A percentile compares a stretch with the other conserved stretches of the same genome.
These are phyloP conservation scores for Candida sojae DNA, from an alignment of 1,139 yeast species.

Conservation along the genomic window DNA sequence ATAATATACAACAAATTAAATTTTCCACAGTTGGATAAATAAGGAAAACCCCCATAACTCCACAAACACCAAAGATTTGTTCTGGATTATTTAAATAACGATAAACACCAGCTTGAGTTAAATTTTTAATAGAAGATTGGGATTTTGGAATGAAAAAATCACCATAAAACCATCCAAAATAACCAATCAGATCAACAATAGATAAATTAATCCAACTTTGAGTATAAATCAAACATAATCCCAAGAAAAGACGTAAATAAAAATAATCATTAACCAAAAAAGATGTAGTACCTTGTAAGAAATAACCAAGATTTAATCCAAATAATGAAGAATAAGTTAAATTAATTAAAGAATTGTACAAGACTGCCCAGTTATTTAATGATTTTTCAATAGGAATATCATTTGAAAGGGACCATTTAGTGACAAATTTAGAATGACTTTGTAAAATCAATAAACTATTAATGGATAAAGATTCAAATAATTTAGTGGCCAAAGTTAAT, in stretches of 20 bases:
- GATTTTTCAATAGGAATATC: constrained; percentile 71
- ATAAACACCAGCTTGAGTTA: constrained; percentile 83
- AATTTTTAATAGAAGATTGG: constrained; percentile 37
- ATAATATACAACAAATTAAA: constrained; percentile 55
- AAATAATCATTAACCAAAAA: constrained; percentile 39
- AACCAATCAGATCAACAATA: constrained; percentile 74
- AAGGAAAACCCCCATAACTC: constrained; percentile 77
- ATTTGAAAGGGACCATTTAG: constrained; percentile 64
- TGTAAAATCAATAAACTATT: constrained; percentile 60
- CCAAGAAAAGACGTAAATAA: constrained; percentile 61
- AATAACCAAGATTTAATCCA: constrained; percentile 40
- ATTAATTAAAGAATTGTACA: constrained; percentile 58
- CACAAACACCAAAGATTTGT: constrained; percentile 78
- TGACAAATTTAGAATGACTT: constrained; percentile 64
- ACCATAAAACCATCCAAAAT: constrained; percentile 90
- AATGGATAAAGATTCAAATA: constrained; percentile 55
- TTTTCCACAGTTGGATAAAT: constrained; percentile 63
- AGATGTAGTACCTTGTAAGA: constrained; percentile 21
- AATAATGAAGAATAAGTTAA: constrained; percentile 48
- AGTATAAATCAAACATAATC: constrained; percentile 53
- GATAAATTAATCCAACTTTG: constrained; percentile 76
- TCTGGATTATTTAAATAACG: constrained; percentile 86
- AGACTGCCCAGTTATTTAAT: constrained; percentile 73
- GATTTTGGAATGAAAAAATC: constrained; percentile 72
- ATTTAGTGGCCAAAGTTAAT: constrained; percentile 52